phyloP scores from a whole-genome alignment of 371 early-diverging fungal species.

The Mucor indicus region DNA sequence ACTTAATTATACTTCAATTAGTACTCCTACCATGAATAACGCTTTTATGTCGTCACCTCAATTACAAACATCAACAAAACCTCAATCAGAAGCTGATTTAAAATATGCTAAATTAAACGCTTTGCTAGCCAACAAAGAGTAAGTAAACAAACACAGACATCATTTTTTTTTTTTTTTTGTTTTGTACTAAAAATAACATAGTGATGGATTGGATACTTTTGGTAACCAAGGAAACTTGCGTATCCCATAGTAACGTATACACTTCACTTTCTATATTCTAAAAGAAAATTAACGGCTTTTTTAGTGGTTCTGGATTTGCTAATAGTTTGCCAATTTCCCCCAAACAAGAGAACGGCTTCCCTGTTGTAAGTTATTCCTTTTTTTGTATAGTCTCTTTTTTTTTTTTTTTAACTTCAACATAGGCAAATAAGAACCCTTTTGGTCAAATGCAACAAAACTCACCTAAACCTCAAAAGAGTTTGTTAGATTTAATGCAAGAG shows the following conservation, averaged over 20 bases:
- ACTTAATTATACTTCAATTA: not conserved
- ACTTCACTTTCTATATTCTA: too few species aligned
- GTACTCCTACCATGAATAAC: not conserved
- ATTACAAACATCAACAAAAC: not conserved
- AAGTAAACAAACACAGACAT: not conserved
- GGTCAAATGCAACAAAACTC: slow-evolving; percentile 21
- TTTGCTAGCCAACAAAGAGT: slow-evolving; percentile 24
- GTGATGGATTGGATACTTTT: slow-evolving; percentile 57
- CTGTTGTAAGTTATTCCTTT: too few species aligned
- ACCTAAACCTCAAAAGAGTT: slow-evolving; percentile 21
- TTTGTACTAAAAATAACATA: slow-evolving; percentile 2
- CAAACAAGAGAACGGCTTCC: not conserved
- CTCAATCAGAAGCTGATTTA: slow-evolving; percentile 4
- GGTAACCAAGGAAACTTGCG: slow-evolving; percentile 53
- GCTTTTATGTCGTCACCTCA: not conserved
- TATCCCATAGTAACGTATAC: slow-evolving; percentile 41
- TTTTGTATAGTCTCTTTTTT: too few species aligned
- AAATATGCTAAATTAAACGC: slow-evolving; percentile 23
- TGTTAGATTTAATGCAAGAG: slow-evolving; percentile 37
- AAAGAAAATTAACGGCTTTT: too few species aligned
- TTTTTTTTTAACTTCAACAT: not conserved
- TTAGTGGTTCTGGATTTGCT: slow-evolving; percentile 37
- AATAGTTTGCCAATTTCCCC: slow-evolving; percentile 13
- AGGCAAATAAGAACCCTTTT: slow-evolving; percentile 37
- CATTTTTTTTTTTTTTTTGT: not conserved